Evolutionary conservation across 164 flowering plant species (phyloP), one percentile per base, ranked within the genome.

Genomic region (Santalum album): DNA sequence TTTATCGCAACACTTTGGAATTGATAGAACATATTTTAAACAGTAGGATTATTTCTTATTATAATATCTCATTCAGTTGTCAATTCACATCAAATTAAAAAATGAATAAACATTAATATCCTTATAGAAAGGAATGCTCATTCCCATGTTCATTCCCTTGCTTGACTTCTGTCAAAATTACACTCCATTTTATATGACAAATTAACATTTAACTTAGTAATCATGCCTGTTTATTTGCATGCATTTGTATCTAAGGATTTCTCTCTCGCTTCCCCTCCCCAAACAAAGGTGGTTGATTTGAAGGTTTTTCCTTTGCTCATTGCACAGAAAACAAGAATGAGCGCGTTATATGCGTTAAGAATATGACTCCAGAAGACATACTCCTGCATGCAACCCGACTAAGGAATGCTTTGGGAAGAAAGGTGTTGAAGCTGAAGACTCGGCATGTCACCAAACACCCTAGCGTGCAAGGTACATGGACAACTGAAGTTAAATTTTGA

Each of bases 401-500:
- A 46, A 72, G 95, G 61, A 86, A 81, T 57, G 69, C 86, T 6
- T 53, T 74, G 53, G 95, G 95, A 58, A 76, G 86, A 63, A 86
- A 79, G 61, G 95, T 78, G 70, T 64, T 82, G 56, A 89, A 92
- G 76, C 69, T 92, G 78, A 84, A 69, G 74, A 86, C 90, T 0
- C 77, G 98, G 56, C 98, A 86, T 58, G 81, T 78, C 17, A 85
- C 91, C 18, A 76, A 76, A 24, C 72, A 89, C 72, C 96, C 96
- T 9, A 89, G 88, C 35, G 96, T 92, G 40, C 96, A 92, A 68
- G 96, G 96, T 36, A 92, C 96, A 19, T 89, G 98, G 98, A 76
- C 87, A 18, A 86, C 95, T 1, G 90, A 26, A 3, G 7, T 76
- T 40, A 72, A 76, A 62, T 64, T 81, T 53, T 72, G 71, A 71